phyloP scores from a whole-genome alignment of 108 stramenopile species.

The Cyclotella choctawhatcheeana region DNA sequence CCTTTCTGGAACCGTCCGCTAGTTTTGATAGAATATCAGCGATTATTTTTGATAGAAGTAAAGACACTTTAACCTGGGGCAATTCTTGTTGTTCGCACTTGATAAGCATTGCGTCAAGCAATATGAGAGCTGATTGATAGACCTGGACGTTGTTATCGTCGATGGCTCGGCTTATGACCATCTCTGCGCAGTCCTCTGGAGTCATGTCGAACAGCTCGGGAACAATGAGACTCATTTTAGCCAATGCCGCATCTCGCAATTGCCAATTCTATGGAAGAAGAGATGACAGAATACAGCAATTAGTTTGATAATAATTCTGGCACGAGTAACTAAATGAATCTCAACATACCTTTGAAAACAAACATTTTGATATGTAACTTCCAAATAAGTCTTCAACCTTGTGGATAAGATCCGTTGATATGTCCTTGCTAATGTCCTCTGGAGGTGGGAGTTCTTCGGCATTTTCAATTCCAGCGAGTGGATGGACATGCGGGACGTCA shows the following conservation, averaged over 20 bases:
- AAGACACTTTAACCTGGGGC: slow-evolving; percentile 20
- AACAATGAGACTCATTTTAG: slow-evolving; percentile 53
- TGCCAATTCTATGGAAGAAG: slow-evolving; percentile 35
- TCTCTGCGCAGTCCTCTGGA: slow-evolving; percentile 39
- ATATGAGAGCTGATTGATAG: slow-evolving; percentile 40
- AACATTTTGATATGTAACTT: slow-evolving; percentile 51
- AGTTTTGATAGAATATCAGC: slow-evolving; percentile 43
- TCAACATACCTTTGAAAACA: slow-evolving; percentile 48
- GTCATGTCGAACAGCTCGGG: slow-evolving; percentile 17
- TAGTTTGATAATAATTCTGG: neutral
- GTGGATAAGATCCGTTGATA: slow-evolving; percentile 39
- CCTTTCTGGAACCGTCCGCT: slow-evolving; percentile 46
- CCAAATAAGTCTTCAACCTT: slow-evolving; percentile 54
- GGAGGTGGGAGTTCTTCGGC: slow-evolving; percentile 58
- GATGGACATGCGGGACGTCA: slow-evolving; percentile 46
- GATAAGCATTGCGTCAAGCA: slow-evolving; percentile 49
- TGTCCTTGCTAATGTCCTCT: slow-evolving; percentile 48
- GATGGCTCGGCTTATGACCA: slow-evolving; percentile 21
- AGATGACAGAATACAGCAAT: neutral
- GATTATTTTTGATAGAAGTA: slow-evolving; percentile 31
- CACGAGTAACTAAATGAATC: neutral
- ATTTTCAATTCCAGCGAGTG: slow-evolving; percentile 59
- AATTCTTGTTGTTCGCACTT: slow-evolving; percentile 36
- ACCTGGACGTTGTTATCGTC: slow-evolving; percentile 56
- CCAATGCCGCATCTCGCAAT: slow-evolving; percentile 57